phyloP scores from a whole-genome alignment of 441 rosid genomes.

The Lepidium campestre region DNA sequence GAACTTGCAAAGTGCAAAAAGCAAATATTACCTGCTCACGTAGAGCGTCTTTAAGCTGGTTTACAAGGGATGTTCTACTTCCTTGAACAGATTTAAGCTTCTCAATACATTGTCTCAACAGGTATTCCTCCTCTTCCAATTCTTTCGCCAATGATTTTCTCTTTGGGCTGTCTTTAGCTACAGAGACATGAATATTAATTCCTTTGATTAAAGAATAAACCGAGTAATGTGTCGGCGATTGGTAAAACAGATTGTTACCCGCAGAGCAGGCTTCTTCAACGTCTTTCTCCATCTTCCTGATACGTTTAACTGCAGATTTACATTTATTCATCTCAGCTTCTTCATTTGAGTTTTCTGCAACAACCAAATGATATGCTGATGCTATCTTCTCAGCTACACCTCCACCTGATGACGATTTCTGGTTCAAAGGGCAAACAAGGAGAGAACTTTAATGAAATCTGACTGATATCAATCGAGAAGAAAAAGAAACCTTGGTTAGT shows the following conservation, averaged over 20 bases:
- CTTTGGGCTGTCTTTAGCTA: constrained; percentile 58
- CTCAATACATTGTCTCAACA: constrained; percentile 62
- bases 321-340: constrained; percentile 83
- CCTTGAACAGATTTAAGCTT: constrained; percentile 74
- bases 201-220: background rate
- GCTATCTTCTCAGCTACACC: constrained; percentile 83
- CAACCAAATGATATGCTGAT: constrained; percentile 74
- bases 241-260: constrained; percentile 39
- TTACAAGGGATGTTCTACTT: constrained; percentile 64
- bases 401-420: constrained; percentile 75
- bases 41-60: constrained; percentile 79
- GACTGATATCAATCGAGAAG: background rate
- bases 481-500: background rate
- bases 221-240: background rate
- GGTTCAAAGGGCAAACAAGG: constrained; percentile 21
- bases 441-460: background rate
- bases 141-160: constrained; percentile 54
- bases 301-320: constrained; percentile 57
- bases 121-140: constrained; percentile 63
- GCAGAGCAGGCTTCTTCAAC: constrained; percentile 49
- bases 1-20: background rate
- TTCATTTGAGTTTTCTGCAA: constrained; percentile 62
- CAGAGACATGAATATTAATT: constrained; percentile 1
- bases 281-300: constrained; percentile 84
- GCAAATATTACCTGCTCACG: constrained; percentile 60